These are phyloP conservation scores for Hypseocharis bilobata DNA, from an alignment of 441 rosid species.

Conservation along the genomic window DNA sequence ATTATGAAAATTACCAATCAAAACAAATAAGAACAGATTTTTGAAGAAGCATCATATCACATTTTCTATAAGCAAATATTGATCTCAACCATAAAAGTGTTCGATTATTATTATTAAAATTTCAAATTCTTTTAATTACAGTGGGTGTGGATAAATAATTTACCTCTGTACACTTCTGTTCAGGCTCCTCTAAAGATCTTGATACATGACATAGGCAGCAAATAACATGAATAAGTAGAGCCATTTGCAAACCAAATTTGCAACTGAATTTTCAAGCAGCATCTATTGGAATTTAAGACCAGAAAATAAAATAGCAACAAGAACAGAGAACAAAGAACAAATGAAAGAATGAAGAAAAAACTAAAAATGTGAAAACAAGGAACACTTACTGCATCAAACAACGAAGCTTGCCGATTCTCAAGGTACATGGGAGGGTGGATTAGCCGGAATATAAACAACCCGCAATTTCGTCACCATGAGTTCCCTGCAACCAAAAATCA, in stretches of 20 bases:
- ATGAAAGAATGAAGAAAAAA: neutral
- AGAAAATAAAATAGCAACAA: neutral
- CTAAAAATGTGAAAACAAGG: neutral
- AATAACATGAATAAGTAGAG: neutral
- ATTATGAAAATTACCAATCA: too few species aligned
- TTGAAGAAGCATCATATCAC: too few species aligned
- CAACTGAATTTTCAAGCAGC: neutral
- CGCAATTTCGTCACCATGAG: too few species aligned
- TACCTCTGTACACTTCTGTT: constrained; percentile 56
- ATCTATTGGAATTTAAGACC: neutral
- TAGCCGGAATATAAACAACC: constrained; percentile 67
- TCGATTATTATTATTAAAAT: too few species aligned
- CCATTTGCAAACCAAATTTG: neutral
- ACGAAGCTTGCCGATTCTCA: constrained; percentile 29
- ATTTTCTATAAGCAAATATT: neutral
- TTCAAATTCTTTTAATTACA: too few species aligned
- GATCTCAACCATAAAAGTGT: too few species aligned
- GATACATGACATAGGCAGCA: constrained; percentile 37
- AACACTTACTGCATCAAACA: constrained; percentile 35
- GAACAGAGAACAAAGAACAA: neutral
- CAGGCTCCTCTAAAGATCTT: constrained; percentile 44
- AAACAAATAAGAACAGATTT: too few species aligned
- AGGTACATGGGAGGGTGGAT: constrained; percentile 67
- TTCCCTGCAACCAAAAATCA: too few species aligned
- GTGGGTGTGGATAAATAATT: neutral